Evolutionary conservation across 2,329 filamentous ascomycete genomes (phyloP), one percentile per base, ranked within the genome.

Genomic region (Pseudocercospora ulei): DNA sequence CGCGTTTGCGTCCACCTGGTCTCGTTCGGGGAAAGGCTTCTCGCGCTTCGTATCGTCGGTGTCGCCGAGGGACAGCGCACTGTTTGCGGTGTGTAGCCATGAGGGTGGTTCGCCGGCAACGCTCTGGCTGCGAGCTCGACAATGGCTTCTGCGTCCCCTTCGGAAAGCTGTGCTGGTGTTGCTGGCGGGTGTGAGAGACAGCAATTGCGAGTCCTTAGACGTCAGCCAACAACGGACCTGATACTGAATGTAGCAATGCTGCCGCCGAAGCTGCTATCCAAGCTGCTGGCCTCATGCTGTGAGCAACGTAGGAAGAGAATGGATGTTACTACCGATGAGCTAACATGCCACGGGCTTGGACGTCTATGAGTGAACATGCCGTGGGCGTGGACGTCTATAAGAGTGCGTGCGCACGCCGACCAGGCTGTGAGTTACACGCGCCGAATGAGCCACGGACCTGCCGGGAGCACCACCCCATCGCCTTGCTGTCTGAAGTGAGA

Each of bases 1-100:
- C 88, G 75, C 44, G 68, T 69, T 35, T 74, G 57, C 8, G 94
- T 68, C 85, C 87, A 95, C 56, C 71, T 65, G 24, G 68, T 70
- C 65, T 95, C 88, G 39, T 79, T 68, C 9, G 67, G 52, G 2
- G 83, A 88, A 6, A 94, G 63, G 0, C 56, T 54, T 16, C 62
- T 61, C 29, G 81, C 82, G 22, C 60, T 60, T 50, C 86, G 77
- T 38, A 93, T 74, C 1, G 66, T 69, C 1, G 87, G 86, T 28
- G 75, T 71, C n/a, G 66, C 67, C 4, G 67, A 63, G 3, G 86
- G 85, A 55, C 87, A 94, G 46, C 72, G 60, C 26, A 82, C 78
- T 4, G 64, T 57, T 20, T 69, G 64, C 0, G 87, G 87, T 1
- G 76, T 73, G 60, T 95, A 95, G 45, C 76, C 75, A 54, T 82